Evolutionary conservation across 1,284 basidiomycete species (phyloP).

Genomic region (Trametes versicolor): DNA sequence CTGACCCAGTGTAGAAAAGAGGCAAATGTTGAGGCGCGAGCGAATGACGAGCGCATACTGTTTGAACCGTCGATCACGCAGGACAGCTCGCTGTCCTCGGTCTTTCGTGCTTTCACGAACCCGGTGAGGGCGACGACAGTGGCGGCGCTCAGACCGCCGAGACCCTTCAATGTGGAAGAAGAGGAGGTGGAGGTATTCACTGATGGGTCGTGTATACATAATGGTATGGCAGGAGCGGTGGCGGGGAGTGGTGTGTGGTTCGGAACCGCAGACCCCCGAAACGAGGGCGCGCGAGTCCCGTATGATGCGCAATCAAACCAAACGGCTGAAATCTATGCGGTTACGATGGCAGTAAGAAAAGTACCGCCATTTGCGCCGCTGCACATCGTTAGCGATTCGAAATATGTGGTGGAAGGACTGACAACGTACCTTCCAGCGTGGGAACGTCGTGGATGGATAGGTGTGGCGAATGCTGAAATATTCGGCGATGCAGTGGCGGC

Average conservation of each 20-base stretch:
- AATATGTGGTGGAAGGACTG: background rate
- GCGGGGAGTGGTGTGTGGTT: conserved; percentile 41
- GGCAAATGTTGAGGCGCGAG: background rate
- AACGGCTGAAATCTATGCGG: conserved; percentile 37
- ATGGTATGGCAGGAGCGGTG: conserved; percentile 12
- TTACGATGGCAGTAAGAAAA: conserved; percentile 20
- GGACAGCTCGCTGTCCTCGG: background rate
- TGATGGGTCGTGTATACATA: conserved; percentile 22
- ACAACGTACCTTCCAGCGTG: background rate
- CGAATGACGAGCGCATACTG: background rate
- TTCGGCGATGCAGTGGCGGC: background rate
- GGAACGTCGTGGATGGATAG: background rate
- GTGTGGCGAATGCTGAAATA: background rate
- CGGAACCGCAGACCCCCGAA: conserved; percentile 19
- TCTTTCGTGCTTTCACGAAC: background rate
- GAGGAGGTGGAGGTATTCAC: conserved; percentile 17
- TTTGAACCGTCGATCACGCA: background rate
- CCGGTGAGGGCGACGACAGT: background rate
- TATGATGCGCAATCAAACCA: conserved; percentile 35
- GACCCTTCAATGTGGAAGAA: background rate
- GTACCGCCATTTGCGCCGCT: background rate
- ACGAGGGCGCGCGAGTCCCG: conserved; percentile 34
- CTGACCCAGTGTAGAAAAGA: background rate
- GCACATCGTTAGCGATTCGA: background rate
- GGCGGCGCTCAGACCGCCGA: background rate